Evolutionary conservation across 257 asterid genomes (phyloP).

Genomic region (Solanum chilense): DNA sequence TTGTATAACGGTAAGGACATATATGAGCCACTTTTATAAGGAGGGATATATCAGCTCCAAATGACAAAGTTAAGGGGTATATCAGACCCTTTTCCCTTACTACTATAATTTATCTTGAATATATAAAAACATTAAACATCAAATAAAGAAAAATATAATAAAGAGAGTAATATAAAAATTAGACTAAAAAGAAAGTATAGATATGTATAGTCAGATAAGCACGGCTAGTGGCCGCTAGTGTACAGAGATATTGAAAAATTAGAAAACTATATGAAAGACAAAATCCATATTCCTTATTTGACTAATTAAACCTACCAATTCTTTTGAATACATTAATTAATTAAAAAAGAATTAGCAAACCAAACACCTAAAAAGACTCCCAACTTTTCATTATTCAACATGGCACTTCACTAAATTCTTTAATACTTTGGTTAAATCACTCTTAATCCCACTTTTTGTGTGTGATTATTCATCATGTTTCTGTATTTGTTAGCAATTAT

Average conservation of each 20-base stretch:
- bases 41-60: no score
- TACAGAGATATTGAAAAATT: neutral
- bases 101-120: neutral
- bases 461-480: conserved; percentile 24
- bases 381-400: neutral
- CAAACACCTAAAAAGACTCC: neutral
- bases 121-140: no score
- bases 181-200: neutral
- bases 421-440: neutral
- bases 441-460: neutral
- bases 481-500: conserved; percentile 18
- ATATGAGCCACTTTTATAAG: no score
- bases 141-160: no score
- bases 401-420: neutral
- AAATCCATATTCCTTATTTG: neutral
- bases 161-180: no score
- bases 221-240: neutral
- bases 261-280: neutral
- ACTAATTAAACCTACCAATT: neutral
- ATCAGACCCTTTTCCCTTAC: no score
- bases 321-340: neutral
- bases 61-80: no score
- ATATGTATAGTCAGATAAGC: neutral
- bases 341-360: neutral
- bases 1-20: no score